A percentile compares a stretch with the other conserved stretches of the same genome.
These are phyloP conservation scores for Kondoa subrosea DNA, from an alignment of 768 basidiomycete genomes.

Conservation along the genomic window DNA sequence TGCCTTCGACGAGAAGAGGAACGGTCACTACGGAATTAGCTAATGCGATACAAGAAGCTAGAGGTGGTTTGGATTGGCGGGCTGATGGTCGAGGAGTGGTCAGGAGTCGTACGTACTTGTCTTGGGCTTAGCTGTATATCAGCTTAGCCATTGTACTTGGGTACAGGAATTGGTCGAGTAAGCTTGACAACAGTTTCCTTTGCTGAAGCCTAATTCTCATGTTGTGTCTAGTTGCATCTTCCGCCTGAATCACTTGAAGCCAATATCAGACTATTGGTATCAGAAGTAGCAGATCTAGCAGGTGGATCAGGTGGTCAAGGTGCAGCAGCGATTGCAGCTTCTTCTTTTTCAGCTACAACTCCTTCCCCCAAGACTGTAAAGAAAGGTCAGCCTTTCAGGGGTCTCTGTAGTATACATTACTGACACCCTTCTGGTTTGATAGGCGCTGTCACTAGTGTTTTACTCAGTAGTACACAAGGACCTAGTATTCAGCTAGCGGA, in stretches of 20 bases:
- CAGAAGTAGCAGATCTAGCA: slow-evolving; percentile 6
- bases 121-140: neutral
- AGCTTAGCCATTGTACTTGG: neutral
- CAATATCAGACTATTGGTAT: neutral
- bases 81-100: slow-evolving; percentile 75
- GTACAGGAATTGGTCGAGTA: slow-evolving; percentile 3
- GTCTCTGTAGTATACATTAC: neutral
- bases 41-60: slow-evolving; percentile 59
- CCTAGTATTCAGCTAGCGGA: neutral
- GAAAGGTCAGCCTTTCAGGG: neutral
- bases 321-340: slow-evolving; percentile 3
- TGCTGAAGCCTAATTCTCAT: neutral
- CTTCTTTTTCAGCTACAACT: neutral
- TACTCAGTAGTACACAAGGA: slow-evolving; percentile 7
- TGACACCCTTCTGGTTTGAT: neutral
- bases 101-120: slow-evolving; percentile 42
- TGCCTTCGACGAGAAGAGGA: slow-evolving; percentile 86
- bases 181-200: neutral
- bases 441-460: neutral
- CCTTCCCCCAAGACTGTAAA: neutral
- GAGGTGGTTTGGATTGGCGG: slow-evolving; percentile 79
- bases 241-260: neutral
- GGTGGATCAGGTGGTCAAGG: slow-evolving; percentile 4
- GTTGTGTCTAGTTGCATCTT: neutral
- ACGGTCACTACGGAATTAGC: slow-evolving; percentile 82